These are phyloP conservation scores for Gaeumannomyces tritici DNA, from an alignment of 2,329 filamentous ascomycete species.

Conservation along the genomic window DNA sequence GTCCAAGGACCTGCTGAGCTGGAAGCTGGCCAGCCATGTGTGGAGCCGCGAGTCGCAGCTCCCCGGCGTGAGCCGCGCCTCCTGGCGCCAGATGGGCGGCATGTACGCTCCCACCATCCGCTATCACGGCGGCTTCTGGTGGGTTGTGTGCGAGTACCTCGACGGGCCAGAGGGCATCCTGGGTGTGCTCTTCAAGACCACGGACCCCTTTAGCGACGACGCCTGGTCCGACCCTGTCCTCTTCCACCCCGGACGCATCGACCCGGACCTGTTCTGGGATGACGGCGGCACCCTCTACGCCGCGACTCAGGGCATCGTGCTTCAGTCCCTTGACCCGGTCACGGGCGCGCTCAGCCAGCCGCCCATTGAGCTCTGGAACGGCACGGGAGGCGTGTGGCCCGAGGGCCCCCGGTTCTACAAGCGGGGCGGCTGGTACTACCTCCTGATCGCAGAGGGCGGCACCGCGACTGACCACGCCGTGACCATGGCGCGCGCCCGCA, in stretches of 20 bases:
- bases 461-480: constrained; percentile 50
- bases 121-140: constrained; percentile 18
- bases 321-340: constrained; percentile 22
- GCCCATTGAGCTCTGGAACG: constrained; percentile 29
- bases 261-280: constrained; percentile 29
- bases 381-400: constrained; percentile 30
- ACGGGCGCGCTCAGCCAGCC: constrained; percentile 21
- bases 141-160: constrained; percentile 21
- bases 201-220: constrained; percentile 25
- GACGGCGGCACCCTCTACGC: constrained; percentile 27
- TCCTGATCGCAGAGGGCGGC: constrained; percentile 50
- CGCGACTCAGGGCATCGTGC: constrained; percentile 17
- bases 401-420: constrained; percentile 52
- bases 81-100: constrained; percentile 31
- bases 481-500: constrained; percentile 29
- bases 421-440: constrained; percentile 48
- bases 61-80: constrained; percentile 1
- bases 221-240: constrained; percentile 3
- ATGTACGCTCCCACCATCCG: constrained; percentile 27
- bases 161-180: constrained; percentile 7
- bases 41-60: constrained; percentile 31
- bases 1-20: constrained; percentile 38
- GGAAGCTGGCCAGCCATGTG: constrained; percentile 32
- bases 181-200: constrained; percentile 26
- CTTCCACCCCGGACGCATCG: constrained; percentile 1